A percentile compares a stretch with the other conserved stretches of the same genome.
phyloP scores from a whole-genome alignment of 2,329 filamentous ascomycete genomes.

The Claviceps purpurea region DNA sequence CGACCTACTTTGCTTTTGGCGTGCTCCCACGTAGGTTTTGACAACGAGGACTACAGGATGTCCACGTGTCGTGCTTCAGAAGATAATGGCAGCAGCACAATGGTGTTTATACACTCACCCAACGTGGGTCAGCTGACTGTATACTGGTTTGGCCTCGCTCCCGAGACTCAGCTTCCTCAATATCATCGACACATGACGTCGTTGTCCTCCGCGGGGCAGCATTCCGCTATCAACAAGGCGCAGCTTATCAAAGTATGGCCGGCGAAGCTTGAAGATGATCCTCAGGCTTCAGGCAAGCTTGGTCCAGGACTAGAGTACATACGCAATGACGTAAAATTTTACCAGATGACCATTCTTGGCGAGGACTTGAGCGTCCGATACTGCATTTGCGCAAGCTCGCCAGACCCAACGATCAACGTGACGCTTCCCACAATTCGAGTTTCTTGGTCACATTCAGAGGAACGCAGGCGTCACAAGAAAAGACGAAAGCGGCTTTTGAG shows the following conservation, averaged over 20 bases:
- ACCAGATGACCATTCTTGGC: constrained; percentile 30
- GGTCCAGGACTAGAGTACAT: constrained; percentile 19
- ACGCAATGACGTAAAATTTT: constrained; percentile 26
- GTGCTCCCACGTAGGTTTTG: constrained; percentile 17
- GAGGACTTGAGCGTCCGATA: constrained; percentile 30
- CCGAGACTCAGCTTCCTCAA: constrained; percentile 16
- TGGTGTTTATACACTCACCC: constrained; percentile 23
- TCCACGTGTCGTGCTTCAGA: constrained; percentile 14
- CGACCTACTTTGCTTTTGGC: constrained; percentile 15
- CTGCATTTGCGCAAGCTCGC: constrained; percentile 19
- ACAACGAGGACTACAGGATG: constrained; percentile 15
- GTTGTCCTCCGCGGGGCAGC: constrained; percentile 10
- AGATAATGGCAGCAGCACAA: constrained; percentile 9
- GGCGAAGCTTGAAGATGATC: constrained; percentile 9
- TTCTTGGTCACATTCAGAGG: constrained; percentile 13
- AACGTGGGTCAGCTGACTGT: constrained; percentile 18
- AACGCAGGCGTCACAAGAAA: constrained; percentile 15
- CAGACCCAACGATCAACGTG: constrained; percentile 13
- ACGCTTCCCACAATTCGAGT: constrained; percentile 15
- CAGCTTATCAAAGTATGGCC: constrained; percentile 18
- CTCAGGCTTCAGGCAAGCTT: constrained; percentile 1
- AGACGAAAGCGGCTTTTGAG: constrained; percentile 16
- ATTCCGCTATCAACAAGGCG: constrained; percentile 6
- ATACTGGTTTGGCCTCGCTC: constrained; percentile 20
- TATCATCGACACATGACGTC: constrained; percentile 24